phyloP scores from a whole-genome alignment of 2,329 filamentous ascomycete species.

The Arthrobotrys megalospora region DNA sequence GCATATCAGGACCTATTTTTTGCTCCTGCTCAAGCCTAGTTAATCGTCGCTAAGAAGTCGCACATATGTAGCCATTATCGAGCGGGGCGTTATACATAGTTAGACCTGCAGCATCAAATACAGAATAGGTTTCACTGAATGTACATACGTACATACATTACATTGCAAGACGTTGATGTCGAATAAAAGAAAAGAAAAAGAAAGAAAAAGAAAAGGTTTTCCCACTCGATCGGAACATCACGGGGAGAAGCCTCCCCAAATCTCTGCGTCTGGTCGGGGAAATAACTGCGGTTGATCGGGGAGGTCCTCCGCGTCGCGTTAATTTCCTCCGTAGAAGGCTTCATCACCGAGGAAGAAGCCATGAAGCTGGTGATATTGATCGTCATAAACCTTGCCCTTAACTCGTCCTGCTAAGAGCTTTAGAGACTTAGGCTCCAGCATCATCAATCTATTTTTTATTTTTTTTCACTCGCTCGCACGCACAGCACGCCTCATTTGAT shows the following conservation, averaged over 20 bases:
- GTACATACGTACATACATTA: constrained; percentile 4
- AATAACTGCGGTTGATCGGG: constrained; percentile 22
- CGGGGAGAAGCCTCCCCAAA: constrained; percentile 6
- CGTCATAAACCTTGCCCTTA: constrained; percentile 39
- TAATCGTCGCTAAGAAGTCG: constrained; percentile 55
- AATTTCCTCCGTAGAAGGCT: not conserved
- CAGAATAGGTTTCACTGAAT: constrained; percentile 41
- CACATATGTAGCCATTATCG: constrained; percentile 51
- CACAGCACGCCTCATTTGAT: not conserved
- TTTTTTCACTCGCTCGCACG: constrained; percentile 1
- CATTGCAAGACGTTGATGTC: not conserved
- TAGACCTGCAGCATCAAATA: constrained; percentile 34
- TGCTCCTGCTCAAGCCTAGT: constrained; percentile 40
- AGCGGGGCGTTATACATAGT: constrained; percentile 48
- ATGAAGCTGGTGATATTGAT: constrained; percentile 43
- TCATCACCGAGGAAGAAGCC: not conserved
- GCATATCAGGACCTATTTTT: constrained; percentile 54
- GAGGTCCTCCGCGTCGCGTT: constrained; percentile 25
- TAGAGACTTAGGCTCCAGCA: constrained; percentile 29
- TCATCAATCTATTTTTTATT: not conserved
- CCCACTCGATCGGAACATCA: constrained; percentile 13
- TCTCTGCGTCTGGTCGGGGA: constrained; percentile 26
- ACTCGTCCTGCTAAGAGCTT: constrained; percentile 23
- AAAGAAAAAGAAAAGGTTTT: no score
- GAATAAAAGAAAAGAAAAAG: not conserved